Base-by-base conservation (phyloP, 2,329 filamentous ascomycete genomes). In the Apiospora malaysiana region DNA sequence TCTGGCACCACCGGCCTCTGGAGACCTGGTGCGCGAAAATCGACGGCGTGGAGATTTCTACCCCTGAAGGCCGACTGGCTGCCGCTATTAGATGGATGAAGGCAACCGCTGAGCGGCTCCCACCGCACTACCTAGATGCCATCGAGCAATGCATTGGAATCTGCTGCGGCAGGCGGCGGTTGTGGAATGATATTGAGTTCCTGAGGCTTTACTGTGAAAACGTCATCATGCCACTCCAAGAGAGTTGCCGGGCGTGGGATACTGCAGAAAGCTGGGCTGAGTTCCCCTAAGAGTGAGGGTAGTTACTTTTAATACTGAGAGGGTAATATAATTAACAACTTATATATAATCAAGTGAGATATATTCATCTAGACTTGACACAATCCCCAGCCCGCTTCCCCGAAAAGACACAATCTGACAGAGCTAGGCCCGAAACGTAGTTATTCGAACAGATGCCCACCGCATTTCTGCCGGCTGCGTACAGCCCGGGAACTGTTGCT, bases 371-470 rank as follows among this genome's bases (percentile, higher is more conserved):
- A 47, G 9, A 47, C 46, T 47, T 47, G 6, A 40, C 68, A 25
- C 70, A 65, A 32, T 65, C 68, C 10, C 70, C 70, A 6, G 70
- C 70, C 37, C 70, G 49, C 27, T 56, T 71, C 21, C 70, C 70
- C 45, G 70, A 71, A 27, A 70, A 71, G 12, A 71, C 70, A n/a
- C 70, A 68, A 45, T 71, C 70, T 5, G 70, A 68, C 37, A 71
- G 47, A n/a, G 70, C 51, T n/a, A 71, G 70, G 27, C 70, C 70
- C 7, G 47, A 66, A 8, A 71, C 49, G 40, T 71, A 71, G 9
- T 45, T n/a, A 46, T 71, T 71, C 4, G 68, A 71, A 59, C 70
- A 71, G n/a, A 70, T 65, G 7, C 70, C 68, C 25, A 71, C 63
- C 18, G 68, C 70, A n/a, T 65, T 71, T 6, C 42, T 70, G 3